Evolutionary conservation across 352 stramenopile species (phyloP).

Genomic region (Pythium brachiatum): DNA sequence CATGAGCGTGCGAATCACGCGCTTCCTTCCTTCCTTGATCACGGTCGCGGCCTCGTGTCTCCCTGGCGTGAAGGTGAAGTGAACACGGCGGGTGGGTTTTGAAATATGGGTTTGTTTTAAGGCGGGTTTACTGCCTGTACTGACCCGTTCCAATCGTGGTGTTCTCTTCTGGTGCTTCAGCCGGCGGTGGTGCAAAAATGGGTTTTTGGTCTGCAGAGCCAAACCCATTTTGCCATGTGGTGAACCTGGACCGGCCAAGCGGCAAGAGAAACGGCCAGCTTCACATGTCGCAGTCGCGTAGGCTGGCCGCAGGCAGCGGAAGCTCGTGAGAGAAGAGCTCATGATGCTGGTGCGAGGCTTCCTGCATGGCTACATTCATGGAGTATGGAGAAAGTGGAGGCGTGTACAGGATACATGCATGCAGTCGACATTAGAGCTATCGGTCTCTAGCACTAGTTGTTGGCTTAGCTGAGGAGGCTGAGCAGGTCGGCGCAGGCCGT

Average conservation of each 20-base stretch:
- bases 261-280: background rate
- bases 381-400: background rate
- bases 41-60: background rate
- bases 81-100: background rate
- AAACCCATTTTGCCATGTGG: constrained; percentile 2
- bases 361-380: background rate
- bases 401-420: background rate
- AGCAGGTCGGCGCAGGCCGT: constrained; percentile 86
- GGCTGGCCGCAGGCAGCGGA: background rate
- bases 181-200: background rate
- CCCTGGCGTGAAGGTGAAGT: background rate
- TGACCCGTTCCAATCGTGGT: background rate
- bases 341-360: background rate
- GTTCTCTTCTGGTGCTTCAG: background rate
- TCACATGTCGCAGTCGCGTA: background rate
- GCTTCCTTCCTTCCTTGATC: background rate
- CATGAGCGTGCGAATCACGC: background rate
- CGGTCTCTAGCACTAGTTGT: background rate
- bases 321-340: background rate
- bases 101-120: background rate
- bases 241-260: background rate
- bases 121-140: background rate
- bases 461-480: constrained; percentile 48
- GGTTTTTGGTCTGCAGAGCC: background rate
- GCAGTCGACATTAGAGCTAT: background rate